Conservation (phyloP, 2,329 filamentous ascomycete genomes). For the Cladosporium oxysporum region DNA sequence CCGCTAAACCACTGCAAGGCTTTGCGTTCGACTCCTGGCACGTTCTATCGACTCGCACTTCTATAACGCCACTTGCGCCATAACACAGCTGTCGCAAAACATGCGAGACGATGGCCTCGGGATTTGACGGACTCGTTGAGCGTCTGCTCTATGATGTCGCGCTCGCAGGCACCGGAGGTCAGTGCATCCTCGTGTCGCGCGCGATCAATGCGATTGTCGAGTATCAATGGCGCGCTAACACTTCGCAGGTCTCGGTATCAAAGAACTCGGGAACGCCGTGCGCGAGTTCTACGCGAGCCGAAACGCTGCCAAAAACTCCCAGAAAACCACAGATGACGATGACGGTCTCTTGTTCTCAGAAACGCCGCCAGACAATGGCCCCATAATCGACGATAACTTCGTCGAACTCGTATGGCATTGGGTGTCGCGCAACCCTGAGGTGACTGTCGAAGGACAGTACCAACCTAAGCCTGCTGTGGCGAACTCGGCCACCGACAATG, state of each 20-base stretch:
- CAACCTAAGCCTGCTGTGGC: constrained; percentile 41
- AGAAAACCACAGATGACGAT: constrained; percentile 4
- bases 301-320: background rate
- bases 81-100: background rate
- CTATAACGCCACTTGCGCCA: background rate
- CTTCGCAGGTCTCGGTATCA: constrained; percentile 15
- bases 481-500: constrained; percentile 34
- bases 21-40: constrained; percentile 15
- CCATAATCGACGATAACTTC: constrained; percentile 51
- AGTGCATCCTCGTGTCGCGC: constrained; percentile 31
- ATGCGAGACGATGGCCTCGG: constrained; percentile 28
- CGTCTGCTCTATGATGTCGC: constrained; percentile 61
- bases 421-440: constrained; percentile 57
- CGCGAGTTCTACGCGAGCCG: constrained; percentile 16
- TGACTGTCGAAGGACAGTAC: constrained; percentile 51
- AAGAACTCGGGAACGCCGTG: constrained; percentile 12
- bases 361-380: constrained; percentile 26
- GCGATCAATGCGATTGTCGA: constrained; percentile 9
- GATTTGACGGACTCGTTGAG: constrained; percentile 59
- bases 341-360: constrained; percentile 32
- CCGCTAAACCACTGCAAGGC: constrained; percentile 5
- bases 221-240: constrained; percentile 11
- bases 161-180: constrained; percentile 60
- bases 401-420: constrained; percentile 59
- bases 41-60: background rate